phyloP scores from a whole-genome alignment of 2,329 filamentous ascomycete genomes.

The Trichoderma breve region DNA sequence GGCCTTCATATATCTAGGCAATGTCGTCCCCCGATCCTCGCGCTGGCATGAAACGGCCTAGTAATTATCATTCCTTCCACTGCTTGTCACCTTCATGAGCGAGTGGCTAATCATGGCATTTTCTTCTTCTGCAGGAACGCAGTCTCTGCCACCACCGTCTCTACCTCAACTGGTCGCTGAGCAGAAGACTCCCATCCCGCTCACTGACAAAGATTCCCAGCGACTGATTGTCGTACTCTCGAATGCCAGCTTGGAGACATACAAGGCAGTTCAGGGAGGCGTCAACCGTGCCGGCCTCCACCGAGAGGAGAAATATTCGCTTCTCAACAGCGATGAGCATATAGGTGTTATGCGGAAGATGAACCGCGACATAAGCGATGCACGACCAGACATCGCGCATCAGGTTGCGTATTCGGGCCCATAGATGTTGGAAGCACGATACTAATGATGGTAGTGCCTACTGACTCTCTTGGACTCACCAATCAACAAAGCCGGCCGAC shows the following conservation, averaged over 20 bases:
- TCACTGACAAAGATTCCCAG: slow-evolving; percentile 85
- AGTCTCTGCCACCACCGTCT: slow-evolving; percentile 88
- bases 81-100: background rate
- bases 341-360: slow-evolving; percentile 99
- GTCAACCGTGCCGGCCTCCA: slow-evolving; percentile 60
- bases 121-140: slow-evolving; percentile 62
- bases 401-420: slow-evolving; percentile 62
- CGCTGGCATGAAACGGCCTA: slow-evolving; percentile 43
- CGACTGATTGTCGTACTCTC: slow-evolving; percentile 93
- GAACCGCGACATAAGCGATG: slow-evolving; percentile 97
- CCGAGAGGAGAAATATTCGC: slow-evolving; percentile 91
- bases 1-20: background rate
- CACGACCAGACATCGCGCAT: slow-evolving; percentile 95
- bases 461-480: slow-evolving; percentile 96
- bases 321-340: slow-evolving; percentile 98
- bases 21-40: slow-evolving; percentile 44
- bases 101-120: slow-evolving; percentile 23
- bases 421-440: slow-evolving; percentile 44
- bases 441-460: slow-evolving; percentile 69
- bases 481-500: slow-evolving; percentile 95
- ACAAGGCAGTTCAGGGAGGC: slow-evolving; percentile 80
- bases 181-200: slow-evolving; percentile 80
- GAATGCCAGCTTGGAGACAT: slow-evolving; percentile 96
- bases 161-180: slow-evolving; percentile 92
- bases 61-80: slow-evolving; percentile 33